Evolutionary conservation across 129 eudicot genomes (phyloP).

Genomic region (Pulicaria dysenterica): DNA sequence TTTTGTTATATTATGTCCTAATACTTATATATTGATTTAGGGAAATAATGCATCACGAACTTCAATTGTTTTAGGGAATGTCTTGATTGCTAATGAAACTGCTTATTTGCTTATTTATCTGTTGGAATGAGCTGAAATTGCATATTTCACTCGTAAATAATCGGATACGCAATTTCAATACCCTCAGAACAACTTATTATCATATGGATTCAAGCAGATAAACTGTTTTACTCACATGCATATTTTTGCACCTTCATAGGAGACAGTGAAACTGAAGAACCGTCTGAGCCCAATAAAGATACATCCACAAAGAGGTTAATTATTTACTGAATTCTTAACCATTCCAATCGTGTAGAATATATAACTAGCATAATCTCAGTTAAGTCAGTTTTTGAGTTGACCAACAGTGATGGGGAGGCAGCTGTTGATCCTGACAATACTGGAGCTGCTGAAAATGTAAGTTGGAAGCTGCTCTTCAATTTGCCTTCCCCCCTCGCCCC

Average conservation of each 20-base stretch:
- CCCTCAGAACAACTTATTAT: background rate
- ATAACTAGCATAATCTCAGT: slow-evolving; percentile 12
- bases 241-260: slow-evolving; percentile 45
- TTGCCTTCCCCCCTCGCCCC: background rate
- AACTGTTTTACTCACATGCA: slow-evolving; percentile 19
- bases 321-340: background rate
- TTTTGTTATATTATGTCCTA: background rate
- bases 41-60: background rate
- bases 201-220: background rate
- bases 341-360: background rate
- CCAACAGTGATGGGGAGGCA: slow-evolving; percentile 58
- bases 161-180: background rate
- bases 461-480: slow-evolving; percentile 19
- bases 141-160: background rate
- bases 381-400: slow-evolving; percentile 26
- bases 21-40: background rate
- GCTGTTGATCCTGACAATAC: slow-evolving; percentile 45
- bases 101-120: background rate
- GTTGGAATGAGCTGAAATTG: background rate
- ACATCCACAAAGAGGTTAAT: slow-evolving; percentile 58
- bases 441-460: slow-evolving; percentile 57
- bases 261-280: slow-evolving; percentile 66
- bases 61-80: background rate
- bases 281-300: slow-evolving; percentile 45
- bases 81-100: background rate